Evolutionary conservation across 352 stramenopile species (phyloP).

Genomic region (Blastocystis sp.): DNA sequence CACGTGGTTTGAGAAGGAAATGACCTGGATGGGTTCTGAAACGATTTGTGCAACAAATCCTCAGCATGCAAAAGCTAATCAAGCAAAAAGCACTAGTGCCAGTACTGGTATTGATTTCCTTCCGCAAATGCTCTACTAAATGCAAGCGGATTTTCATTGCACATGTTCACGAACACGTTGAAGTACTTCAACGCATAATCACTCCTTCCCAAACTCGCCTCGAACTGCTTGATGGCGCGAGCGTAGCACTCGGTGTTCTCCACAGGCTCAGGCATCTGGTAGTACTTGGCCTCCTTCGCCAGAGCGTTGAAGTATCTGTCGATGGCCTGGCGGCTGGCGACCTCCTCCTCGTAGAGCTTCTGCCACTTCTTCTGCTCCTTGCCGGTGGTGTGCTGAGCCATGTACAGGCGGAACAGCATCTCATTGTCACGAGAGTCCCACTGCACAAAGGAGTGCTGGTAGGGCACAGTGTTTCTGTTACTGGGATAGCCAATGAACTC

Average conservation of each 20-base stretch:
- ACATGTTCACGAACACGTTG: slow-evolving; percentile 18
- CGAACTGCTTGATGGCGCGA: not conserved
- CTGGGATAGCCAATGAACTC: not conserved
- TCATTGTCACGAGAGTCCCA: slow-evolving; percentile 45
- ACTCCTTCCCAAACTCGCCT: slow-evolving; percentile 6
- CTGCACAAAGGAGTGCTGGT: slow-evolving; percentile 12
- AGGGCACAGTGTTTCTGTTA: not conserved
- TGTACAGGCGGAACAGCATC: slow-evolving; percentile 25
- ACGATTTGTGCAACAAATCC: too few species aligned
- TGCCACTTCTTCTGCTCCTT: slow-evolving; percentile 42
- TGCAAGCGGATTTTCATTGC: not conserved
- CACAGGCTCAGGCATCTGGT: too few species aligned
- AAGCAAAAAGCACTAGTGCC: too few species aligned
- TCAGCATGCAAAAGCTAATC: too few species aligned
- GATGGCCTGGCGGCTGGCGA: not conserved
- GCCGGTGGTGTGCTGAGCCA: slow-evolving; percentile 13
- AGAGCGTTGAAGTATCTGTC: too few species aligned
- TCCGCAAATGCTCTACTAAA: not conserved
- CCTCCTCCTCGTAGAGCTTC: slow-evolving; percentile 35
- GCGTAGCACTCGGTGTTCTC: slow-evolving; percentile 47
- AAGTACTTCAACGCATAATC: slow-evolving; percentile 60
- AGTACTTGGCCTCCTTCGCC: too few species aligned
- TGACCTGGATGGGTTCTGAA: too few species aligned
- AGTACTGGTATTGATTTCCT: too few species aligned
- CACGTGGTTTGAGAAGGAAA: too few species aligned